Evolutionary conservation across 2,329 filamentous ascomycete species (phyloP), one percentile per base, ranked within the genome.

Genomic region (Fusarium metavorans): DNA sequence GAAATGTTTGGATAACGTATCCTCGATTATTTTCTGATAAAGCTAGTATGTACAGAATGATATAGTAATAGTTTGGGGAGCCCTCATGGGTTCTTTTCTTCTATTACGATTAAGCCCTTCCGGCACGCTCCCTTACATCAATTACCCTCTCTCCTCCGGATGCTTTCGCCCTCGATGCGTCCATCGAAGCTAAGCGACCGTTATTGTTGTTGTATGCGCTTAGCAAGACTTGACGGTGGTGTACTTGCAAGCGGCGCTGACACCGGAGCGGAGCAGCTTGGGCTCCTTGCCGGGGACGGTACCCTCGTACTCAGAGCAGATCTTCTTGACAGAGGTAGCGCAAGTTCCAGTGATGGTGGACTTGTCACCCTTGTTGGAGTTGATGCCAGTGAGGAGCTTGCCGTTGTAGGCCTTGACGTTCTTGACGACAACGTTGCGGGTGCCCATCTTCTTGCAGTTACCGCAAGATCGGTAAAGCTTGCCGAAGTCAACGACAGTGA

Each of bases 391-490:
- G 2, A 77, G 62, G 59, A 76, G 61, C 74, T 76, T 76, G 39
- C 74, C 74, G 72, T 77, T 76, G 66, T 71, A 76, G 20, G 73
- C 75, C 64, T 66, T 67, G 65, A 77, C 76, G 50, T 75, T 71
- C 76, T 74, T 78, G 63, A 77, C 65, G 11, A 77, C 57, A 6
- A 77, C 76, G 35, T 78, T 70, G 63, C 76, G 76, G 16, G 76
- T 77, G 4, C 76, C 76, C 63, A 77, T 77, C 64, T 74, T 74
- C 67, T 77, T 77, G 72, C 76, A 77, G 70, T 78, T 76, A 30
- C 76, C 76, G 66, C 76, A 78, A 63, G 69, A 73, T 27, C 76
- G 76, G 72, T 78, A 78, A 13, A 78, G 76, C 74, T 78, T 78
- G 8, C 76, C 76, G 3, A 76, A 76, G 67, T 78, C 75, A 1